These are phyloP conservation scores for Apophysomyces trapeziformis DNA, from an alignment of 371 early-diverging fungal genomes.

Conservation along the genomic window DNA sequence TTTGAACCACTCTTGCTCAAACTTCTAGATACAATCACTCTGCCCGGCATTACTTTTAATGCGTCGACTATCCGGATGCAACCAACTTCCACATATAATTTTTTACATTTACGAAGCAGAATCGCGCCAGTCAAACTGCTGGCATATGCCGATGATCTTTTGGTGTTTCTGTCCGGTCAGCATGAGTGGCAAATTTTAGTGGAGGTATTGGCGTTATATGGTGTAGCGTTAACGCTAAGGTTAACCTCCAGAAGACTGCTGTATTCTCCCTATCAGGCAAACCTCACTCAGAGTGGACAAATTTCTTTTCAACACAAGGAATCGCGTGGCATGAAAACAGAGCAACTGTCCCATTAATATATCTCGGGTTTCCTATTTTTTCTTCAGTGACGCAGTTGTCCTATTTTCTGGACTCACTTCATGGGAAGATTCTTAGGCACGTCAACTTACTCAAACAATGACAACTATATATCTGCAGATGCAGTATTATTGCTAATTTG, in stretches of 20 bases:
- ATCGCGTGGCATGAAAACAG: too few relatives aligned
- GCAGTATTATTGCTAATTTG: too few relatives aligned
- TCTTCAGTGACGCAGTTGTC: too few relatives aligned
- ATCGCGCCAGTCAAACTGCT: background rate
- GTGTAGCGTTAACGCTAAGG: slow-evolving; percentile 8
- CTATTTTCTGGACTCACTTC: too few relatives aligned
- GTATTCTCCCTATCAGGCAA: slow-evolving; percentile 9
- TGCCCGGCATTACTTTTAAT: background rate
- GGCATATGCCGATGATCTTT: slow-evolving; percentile 20
- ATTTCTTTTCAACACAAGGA: too few relatives aligned
- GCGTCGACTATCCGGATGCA: background rate
- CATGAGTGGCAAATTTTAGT: background rate
- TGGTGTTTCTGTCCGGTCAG: slow-evolving; percentile 9
- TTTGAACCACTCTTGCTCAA: background rate
- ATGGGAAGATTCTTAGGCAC: too few relatives aligned
- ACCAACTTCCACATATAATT: background rate
- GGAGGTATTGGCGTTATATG: background rate
- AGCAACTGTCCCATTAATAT: too few relatives aligned
- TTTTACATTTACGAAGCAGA: too few relatives aligned
- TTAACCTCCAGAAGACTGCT: slow-evolving; percentile 13
- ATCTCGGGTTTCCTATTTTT: too few relatives aligned
- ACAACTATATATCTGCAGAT: too few relatives aligned
- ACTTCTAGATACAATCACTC: background rate
- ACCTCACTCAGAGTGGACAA: too few relatives aligned
- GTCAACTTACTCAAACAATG: too few relatives aligned